Evolutionary conservation across 371 early-diverging fungal species (phyloP).

Genomic region (Mucor velutinosus): DNA sequence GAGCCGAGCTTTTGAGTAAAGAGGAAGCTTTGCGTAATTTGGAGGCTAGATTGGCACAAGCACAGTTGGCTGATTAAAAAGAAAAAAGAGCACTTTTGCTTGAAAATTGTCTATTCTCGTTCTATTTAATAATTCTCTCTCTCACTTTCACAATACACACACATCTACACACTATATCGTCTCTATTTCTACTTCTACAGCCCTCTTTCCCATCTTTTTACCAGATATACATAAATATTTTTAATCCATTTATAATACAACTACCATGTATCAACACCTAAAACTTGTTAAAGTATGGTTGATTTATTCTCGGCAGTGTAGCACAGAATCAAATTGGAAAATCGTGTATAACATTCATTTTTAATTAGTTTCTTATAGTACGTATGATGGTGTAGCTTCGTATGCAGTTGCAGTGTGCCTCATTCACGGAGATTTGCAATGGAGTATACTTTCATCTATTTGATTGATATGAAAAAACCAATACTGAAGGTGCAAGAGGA

Average conservation of each 20-base stretch:
- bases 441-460: background rate
- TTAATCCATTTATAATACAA: background rate
- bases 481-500: background rate
- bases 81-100: background rate
- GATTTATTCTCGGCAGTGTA: background rate
- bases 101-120: background rate
- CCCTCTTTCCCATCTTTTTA: background rate
- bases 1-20: slow-evolving; percentile 59
- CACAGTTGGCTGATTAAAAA: slow-evolving; percentile 35
- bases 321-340: background rate
- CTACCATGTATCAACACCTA: background rate
- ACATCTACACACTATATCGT: background rate
- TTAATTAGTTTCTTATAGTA: background rate
- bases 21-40: slow-evolving; percentile 60
- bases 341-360: slow-evolving; percentile 1
- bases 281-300: background rate
- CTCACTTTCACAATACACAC: background rate
- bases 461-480: background rate
- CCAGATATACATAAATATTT: slow-evolving; percentile 2
- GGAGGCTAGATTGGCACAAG: slow-evolving; percentile 56
- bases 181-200: background rate
- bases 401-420: background rate
- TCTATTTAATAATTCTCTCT: background rate
- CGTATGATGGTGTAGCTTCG: background rate
- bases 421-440: background rate